Conservation (phyloP, 2,329 filamentous ascomycete genomes). For the Exophiala spinifera region DNA sequence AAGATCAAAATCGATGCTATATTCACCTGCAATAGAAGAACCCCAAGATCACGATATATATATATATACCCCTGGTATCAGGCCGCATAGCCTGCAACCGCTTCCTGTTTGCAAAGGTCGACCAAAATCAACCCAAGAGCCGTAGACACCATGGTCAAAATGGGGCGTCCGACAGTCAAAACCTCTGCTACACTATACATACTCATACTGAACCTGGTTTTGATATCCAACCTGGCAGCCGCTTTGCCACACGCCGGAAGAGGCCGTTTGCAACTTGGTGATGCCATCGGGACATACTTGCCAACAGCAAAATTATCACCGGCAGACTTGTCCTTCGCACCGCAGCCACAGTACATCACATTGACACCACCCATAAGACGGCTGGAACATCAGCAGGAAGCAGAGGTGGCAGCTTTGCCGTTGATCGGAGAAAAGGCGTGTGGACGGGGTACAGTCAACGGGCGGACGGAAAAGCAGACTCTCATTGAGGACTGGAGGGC, state of each 20-base stretch:
- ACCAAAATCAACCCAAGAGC: too few relatives aligned
- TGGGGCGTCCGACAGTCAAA: not conserved
- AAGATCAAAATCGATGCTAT: too few relatives aligned
- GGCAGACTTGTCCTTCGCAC: constrained; percentile 1
- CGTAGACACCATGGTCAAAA: not conserved
- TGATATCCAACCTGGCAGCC: not conserved
- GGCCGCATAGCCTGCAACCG: too few relatives aligned
- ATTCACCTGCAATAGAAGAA: too few relatives aligned
- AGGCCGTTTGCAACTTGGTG: not conserved
- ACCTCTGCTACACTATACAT: not conserved
- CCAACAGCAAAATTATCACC: not conserved
- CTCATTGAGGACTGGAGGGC: constrained; percentile 4
- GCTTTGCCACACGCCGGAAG: not conserved
- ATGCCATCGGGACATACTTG: not conserved
- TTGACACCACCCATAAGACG: constrained; percentile 4
- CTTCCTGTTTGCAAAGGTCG: too few relatives aligned
- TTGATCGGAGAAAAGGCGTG: not conserved
- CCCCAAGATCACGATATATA: too few relatives aligned
- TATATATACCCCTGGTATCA: too few relatives aligned
- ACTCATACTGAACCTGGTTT: not conserved
- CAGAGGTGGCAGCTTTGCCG: not conserved
- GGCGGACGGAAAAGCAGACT: not conserved
- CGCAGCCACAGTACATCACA: constrained; percentile 9
- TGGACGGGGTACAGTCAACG: not conserved
- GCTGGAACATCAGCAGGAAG: not conserved